Evolutionary conservation across 1,284 basidiomycete species (phyloP).

Genomic region (Cutaneotrichosporon sp.): DNA sequence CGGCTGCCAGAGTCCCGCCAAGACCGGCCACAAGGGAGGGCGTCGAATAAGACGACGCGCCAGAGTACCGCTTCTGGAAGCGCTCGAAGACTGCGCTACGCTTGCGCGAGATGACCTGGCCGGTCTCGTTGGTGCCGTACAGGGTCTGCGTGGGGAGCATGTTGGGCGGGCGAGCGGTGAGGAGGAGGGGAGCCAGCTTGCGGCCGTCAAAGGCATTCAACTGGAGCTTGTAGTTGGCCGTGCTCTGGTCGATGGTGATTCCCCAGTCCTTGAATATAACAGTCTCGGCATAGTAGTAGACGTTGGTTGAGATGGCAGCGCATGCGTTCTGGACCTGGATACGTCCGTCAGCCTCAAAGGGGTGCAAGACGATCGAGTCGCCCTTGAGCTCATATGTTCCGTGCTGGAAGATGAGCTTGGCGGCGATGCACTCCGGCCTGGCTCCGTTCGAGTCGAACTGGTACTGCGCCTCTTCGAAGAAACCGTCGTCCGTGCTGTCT

Average conservation of each 20-base stretch:
- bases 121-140: conserved; percentile 47
- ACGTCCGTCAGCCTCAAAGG: conserved; percentile 72
- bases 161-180: conserved; percentile 50
- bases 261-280: conserved; percentile 49
- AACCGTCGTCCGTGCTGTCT: conserved; percentile 63
- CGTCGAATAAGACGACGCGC: not conserved
- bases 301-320: conserved; percentile 76
- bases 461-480: conserved; percentile 83
- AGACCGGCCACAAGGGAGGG: conserved; percentile 1
- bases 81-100: not conserved
- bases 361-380: conserved; percentile 71
- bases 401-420: conserved; percentile 80
- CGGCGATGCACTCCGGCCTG: conserved; percentile 62
- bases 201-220: conserved; percentile 51
- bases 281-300: conserved; percentile 71
- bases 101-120: conserved; percentile 11
- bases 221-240: conserved; percentile 43
- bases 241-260: conserved; percentile 45
- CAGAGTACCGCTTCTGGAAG: conserved; percentile 9
- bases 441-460: conserved; percentile 72
- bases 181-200: conserved; percentile 51
- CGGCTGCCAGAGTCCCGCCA: conserved; percentile 7
- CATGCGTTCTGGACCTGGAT: conserved; percentile 91
- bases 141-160: conserved; percentile 53
- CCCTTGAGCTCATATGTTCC: conserved; percentile 66